Evolutionary conservation across 2,329 filamentous ascomycete genomes (phyloP), one percentile per base, ranked within the genome.

Genomic region (Epichloe sibirici): DNA sequence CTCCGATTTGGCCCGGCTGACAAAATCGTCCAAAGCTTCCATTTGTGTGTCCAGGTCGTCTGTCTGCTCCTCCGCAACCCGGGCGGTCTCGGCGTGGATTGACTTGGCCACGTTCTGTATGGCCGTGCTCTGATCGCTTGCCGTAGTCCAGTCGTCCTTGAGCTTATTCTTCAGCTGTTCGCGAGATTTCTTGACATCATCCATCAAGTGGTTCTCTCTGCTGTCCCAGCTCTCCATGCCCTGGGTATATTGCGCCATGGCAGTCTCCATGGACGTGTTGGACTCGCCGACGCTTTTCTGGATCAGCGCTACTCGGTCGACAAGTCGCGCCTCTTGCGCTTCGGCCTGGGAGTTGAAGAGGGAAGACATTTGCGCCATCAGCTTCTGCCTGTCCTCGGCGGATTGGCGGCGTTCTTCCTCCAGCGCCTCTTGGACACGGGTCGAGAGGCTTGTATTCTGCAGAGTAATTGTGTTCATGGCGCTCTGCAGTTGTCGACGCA

Each of bases 1-100:
- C 62, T 94, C 86, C 1, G 79, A 80, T 55, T 85, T 82, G 48
- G 94, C 90, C 35, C 87, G 83, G 35, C 84, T 78, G 40, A 97
- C 89, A 61, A 96, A 95, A 58, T 91, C 88, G 62, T 97, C 91
- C 7, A 98, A 77, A 1, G 88, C 87, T 53, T 83, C 81, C 79
- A 98, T 90, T 67, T 97, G 89, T n/a, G 76, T 78, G 55, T 87
- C 85, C 63, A 98, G 85, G 59, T 95, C 88, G 52, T 80, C 78
- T 71, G 94, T 87, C 69, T 98, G 93, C 53, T 86, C 84, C 62
- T 91, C 87, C 12, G 97, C 90, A 53, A 94, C 91, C 6, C 85
- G 84, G 34, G 95, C 82, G 0, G 91, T 96, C 69, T 95, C 87
- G 37, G 86, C 85, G 59, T 98, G 90, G 1, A 97, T 90, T 2